Evolutionary conservation across 768 basidiomycete genomes (phyloP).

Genomic region (Rhizopogon rudus): DNA sequence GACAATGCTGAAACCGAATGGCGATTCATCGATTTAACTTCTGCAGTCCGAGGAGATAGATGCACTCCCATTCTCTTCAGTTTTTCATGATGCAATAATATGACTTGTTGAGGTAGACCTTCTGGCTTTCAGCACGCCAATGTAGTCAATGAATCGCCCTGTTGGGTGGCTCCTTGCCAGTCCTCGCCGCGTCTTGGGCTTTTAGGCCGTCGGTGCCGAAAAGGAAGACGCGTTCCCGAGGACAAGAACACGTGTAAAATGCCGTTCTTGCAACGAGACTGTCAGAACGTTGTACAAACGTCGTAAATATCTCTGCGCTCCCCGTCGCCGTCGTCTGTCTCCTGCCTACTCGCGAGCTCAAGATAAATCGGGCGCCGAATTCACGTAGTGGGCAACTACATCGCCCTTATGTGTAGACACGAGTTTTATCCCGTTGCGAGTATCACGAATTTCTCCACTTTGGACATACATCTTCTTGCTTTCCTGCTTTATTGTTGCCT

Average conservation of each 20-base stretch:
- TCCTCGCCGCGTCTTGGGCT: background rate
- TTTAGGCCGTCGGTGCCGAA: conserved; percentile 3
- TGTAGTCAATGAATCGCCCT: background rate
- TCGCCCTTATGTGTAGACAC: background rate
- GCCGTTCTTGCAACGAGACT: background rate
- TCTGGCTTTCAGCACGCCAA: background rate
- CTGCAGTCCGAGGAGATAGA: background rate
- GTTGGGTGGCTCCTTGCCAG: background rate
- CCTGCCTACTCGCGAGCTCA: background rate
- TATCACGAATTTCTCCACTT: background rate
- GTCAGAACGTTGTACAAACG: background rate
- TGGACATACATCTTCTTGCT: background rate
- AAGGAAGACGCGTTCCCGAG: conserved; percentile 3
- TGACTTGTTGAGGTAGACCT: background rate
- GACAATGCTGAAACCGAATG: background rate
- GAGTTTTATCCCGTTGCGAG: background rate
- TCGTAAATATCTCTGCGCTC: background rate
- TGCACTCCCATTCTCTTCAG: background rate
- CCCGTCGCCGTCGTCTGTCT: background rate
- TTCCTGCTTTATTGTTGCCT: too few species aligned
- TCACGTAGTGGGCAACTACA: background rate
- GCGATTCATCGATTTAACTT: background rate
- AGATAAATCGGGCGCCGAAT: background rate
- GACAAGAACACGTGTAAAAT: conserved; percentile 7
- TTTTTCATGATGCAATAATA: background rate